Evolutionary conservation across 108 stramenopile species (phyloP).

Genomic region (Chaetoceros tenuissimus): DNA sequence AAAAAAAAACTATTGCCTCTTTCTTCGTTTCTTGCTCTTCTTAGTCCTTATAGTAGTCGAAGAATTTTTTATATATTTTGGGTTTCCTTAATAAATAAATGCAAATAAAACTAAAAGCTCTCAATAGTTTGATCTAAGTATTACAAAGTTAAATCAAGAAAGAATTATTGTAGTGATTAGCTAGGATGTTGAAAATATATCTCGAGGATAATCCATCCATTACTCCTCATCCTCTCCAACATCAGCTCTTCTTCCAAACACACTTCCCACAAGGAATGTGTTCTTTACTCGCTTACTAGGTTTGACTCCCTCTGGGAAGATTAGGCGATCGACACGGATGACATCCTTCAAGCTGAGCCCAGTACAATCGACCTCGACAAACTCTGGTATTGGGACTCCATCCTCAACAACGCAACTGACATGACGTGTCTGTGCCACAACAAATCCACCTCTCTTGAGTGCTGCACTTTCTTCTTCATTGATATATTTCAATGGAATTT

Average conservation of each 20-base stretch:
- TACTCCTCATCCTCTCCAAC: conserved; percentile 12
- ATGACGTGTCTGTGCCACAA: conserved; percentile 51
- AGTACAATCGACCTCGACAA: conserved; percentile 65
- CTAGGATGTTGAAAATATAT: no score
- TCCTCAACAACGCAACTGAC: conserved; percentile 66
- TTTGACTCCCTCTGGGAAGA: conserved; percentile 65
- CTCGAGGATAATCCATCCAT: no score
- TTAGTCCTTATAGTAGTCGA: no score
- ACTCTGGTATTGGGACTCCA: conserved; percentile 60
- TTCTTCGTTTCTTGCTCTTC: no score
- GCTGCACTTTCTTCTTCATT: conserved; percentile 76
- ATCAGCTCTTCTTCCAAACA: conserved; percentile 43
- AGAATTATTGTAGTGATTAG: no score
- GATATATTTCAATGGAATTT: conserved; percentile 48
- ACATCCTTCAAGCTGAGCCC: conserved; percentile 61
- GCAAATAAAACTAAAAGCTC: no score
- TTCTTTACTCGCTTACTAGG: conserved; percentile 29
- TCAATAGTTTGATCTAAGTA: no score
- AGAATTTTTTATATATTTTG: no score
- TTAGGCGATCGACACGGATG: conserved; percentile 56
- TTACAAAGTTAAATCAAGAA: no score
- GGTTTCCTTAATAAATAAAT: no score
- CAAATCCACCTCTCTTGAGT: conserved; percentile 73
- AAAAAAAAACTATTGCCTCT: no score
- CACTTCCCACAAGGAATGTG: conserved; percentile 48